These are phyloP conservation scores for Fusarium sp. DNA, from an alignment of 2,329 filamentous ascomycete species.

Conservation along the genomic window DNA sequence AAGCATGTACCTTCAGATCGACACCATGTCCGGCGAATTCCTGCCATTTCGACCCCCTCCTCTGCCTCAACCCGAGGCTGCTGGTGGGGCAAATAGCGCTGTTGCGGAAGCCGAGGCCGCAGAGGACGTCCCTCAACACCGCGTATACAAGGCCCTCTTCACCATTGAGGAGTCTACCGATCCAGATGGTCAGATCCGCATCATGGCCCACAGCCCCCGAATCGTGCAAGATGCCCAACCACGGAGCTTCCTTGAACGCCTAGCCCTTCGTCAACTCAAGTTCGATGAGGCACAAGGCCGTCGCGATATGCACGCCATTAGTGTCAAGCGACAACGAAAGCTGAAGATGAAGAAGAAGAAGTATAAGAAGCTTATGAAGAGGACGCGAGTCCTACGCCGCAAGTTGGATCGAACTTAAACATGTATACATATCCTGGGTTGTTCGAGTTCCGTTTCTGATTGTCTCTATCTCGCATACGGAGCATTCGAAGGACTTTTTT, in stretches of 20 bases:
- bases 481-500: conserved; percentile 46
- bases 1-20: conserved; percentile 74
- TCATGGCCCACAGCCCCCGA: conserved; percentile 70
- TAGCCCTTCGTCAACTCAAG: conserved; percentile 72
- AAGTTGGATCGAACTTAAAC: conserved; percentile 78
- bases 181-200: conserved; percentile 69
- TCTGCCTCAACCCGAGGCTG: conserved; percentile 72
- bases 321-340: conserved; percentile 91
- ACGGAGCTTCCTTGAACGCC: conserved; percentile 76
- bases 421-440: conserved; percentile 46
- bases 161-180: conserved; percentile 76
- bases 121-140: conserved; percentile 60
- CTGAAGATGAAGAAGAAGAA: conserved; percentile 99
- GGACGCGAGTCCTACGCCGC: conserved; percentile 87
- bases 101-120: conserved; percentile 51
- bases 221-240: conserved; percentile 64
- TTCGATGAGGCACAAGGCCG: conserved; percentile 67
- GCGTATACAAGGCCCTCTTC: conserved; percentile 73
- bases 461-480: conserved; percentile 30
- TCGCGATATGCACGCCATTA: conserved; percentile 81
- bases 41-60: conserved; percentile 89
- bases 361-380: conserved; percentile 99
- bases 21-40: conserved; percentile 77
- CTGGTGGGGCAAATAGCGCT: conserved; percentile 54
- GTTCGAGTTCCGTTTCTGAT: conserved; percentile 41